Percentiles rank a stretch among this genome's conserved stretches.
Conservation (phyloP, 345 rosid genomes). For the Fremontodendron californicum region DNA sequence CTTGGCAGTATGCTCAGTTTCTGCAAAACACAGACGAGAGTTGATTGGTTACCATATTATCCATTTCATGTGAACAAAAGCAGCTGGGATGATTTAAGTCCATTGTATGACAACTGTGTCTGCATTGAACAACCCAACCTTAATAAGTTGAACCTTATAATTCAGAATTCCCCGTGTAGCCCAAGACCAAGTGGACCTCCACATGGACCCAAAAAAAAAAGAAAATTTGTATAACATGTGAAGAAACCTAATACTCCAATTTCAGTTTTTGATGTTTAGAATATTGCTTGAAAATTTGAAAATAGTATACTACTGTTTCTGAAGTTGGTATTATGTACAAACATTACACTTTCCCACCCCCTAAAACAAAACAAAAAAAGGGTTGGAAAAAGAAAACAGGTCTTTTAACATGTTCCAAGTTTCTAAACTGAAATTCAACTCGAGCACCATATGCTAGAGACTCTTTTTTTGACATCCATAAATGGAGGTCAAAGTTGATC, state of each 20-base stretch:
- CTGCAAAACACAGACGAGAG: slow-evolving; percentile 34
- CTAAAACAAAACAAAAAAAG: neutral
- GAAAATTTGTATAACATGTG: neutral
- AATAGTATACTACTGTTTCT: neutral
- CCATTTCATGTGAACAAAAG: neutral
- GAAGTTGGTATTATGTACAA: neutral
- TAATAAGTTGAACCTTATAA: neutral
- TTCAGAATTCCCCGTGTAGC: neutral
- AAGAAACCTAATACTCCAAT: neutral
- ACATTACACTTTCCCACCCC: neutral
- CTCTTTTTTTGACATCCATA: neutral
- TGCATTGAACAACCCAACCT: neutral
- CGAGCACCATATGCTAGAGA: neutral
- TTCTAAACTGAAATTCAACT: neutral
- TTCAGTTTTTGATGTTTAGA: neutral
- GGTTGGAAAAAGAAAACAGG: neutral
- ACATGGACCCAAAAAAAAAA: neutral
- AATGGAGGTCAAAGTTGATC: neutral
- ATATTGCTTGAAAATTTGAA: neutral
- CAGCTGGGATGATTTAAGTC: neutral
- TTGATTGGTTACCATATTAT: neutral
- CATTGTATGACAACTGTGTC: neutral
- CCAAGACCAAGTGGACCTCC: neutral
- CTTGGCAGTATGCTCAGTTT: slow-evolving; percentile 97
- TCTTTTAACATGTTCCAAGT: neutral